These are phyloP conservation scores for Geotrichum phurueaensis DNA, from an alignment of 1,139 yeast species.

Conservation along the genomic window DNA sequence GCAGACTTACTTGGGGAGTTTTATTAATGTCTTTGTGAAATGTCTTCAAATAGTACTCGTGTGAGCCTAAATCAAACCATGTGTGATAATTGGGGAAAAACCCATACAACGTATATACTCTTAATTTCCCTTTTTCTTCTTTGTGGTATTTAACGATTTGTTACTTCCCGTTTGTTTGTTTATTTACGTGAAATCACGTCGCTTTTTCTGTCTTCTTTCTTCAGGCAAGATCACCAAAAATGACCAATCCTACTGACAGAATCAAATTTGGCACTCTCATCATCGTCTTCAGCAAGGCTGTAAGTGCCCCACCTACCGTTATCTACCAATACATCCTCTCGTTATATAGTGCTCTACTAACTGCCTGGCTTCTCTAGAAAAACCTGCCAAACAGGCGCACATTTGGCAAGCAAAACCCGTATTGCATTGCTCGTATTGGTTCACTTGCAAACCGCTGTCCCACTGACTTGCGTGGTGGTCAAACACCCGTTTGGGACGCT, in stretches of 20 bases:
- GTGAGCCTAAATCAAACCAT: too few relatives aligned
- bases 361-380: constrained; percentile 20
- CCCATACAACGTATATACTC: too few relatives aligned
- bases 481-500: constrained; percentile 43
- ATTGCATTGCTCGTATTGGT: constrained; percentile 74
- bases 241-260: not conserved
- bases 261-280: constrained; percentile 35
- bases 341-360: not conserved
- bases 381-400: constrained; percentile 79
- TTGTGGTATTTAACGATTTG: too few relatives aligned
- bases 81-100: too few relatives aligned
- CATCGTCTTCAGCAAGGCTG: constrained; percentile 37
- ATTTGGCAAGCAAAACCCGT: constrained; percentile 84
- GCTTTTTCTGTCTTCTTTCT: too few relatives aligned
- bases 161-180: too few relatives aligned
- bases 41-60: too few relatives aligned
- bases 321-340: not conserved
- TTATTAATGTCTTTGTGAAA: too few relatives aligned
- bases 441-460: constrained; percentile 65
- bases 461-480: constrained; percentile 12
- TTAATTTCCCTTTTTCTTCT: too few relatives aligned
- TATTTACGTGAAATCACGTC: too few relatives aligned
- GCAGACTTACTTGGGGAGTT: too few relatives aligned
- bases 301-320: constrained; percentile 21
- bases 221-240: too few relatives aligned